phyloP scores from a whole-genome alignment of 345 rosid genomes.

The Eucalyptus guilfoylei region DNA sequence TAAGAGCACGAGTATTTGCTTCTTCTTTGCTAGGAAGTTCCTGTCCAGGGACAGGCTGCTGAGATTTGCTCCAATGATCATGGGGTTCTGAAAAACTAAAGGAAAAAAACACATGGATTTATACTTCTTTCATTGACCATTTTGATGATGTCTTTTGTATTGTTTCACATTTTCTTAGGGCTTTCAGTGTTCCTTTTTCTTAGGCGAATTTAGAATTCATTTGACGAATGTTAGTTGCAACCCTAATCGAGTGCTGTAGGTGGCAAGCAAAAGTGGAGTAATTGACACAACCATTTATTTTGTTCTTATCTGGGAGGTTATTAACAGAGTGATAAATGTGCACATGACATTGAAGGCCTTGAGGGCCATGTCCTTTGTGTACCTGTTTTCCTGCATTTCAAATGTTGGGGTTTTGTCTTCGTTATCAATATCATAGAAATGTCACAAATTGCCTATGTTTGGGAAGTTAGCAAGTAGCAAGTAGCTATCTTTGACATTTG shows the following conservation, averaged over 20 bases:
- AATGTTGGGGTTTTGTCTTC: not conserved
- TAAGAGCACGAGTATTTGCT: slow-evolving; percentile 24
- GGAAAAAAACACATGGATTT: not conserved
- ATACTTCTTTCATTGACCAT: not conserved
- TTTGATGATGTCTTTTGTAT: not conserved
- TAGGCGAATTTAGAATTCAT: not conserved
- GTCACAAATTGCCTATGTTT: not conserved
- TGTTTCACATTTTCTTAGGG: not conserved
- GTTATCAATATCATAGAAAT: not conserved
- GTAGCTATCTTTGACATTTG: not conserved
- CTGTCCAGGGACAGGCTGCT: slow-evolving; percentile 32
- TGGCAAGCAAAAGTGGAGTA: not conserved
- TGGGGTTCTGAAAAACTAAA: slow-evolving; percentile 7
- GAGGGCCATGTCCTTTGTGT: not conserved
- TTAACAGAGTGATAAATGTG: not conserved
- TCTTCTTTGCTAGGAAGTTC: slow-evolving; percentile 86
- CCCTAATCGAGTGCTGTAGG: not conserved
- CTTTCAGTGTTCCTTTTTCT: not conserved
- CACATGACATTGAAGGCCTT: not conserved
- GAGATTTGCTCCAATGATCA: slow-evolving; percentile 32
- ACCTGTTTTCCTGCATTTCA: not conserved
- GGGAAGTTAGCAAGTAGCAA: not conserved
- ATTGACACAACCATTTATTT: not conserved
- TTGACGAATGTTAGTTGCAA: not conserved
- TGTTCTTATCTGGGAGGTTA: not conserved